Evolutionary conservation across 2,329 filamentous ascomycete genomes (phyloP).

Genomic region (Penicillium sp.): DNA sequence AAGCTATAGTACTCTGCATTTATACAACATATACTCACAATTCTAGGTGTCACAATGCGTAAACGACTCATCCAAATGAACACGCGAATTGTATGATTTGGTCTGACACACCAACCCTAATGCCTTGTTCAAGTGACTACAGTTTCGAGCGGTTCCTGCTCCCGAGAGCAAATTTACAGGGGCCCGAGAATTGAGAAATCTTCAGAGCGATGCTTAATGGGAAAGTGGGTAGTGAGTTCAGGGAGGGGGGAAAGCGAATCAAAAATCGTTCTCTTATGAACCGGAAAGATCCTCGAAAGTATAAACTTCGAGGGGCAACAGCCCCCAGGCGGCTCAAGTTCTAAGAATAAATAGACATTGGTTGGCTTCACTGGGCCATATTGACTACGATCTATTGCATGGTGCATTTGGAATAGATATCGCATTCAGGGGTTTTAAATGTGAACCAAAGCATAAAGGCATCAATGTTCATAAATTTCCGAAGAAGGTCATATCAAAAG

Average conservation of each 20-base stretch:
- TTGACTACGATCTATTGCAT: neutral
- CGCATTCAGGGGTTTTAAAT: neutral
- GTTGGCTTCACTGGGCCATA: neutral
- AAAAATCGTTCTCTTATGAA: constrained; percentile 73
- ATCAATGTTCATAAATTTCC: neutral
- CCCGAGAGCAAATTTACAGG: constrained; percentile 79
- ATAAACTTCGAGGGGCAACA: constrained; percentile 61
- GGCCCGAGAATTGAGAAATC: constrained; percentile 73
- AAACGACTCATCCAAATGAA: constrained; percentile 73
- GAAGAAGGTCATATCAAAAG: no score
- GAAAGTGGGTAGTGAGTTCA: constrained; percentile 71
- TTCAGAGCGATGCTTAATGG: constrained; percentile 74
- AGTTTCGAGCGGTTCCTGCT: constrained; percentile 68
- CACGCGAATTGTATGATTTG: constrained; percentile 86
- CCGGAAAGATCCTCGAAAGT: constrained; percentile 75
- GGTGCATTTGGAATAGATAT: neutral
- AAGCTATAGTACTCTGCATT: constrained; percentile 1
- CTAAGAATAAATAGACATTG: constrained; percentile 34
- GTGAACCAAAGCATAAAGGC: neutral
- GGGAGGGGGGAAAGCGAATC: constrained; percentile 87
- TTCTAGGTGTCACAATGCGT: constrained; percentile 72
- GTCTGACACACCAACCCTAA: constrained; percentile 35
- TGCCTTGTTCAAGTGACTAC: neutral
- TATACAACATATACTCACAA: constrained; percentile 6
- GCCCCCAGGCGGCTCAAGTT: constrained; percentile 33